These are phyloP conservation scores for Xerocomus potaroensis DNA, from an alignment of 768 basidiomycete species.

Conservation along the genomic window DNA sequence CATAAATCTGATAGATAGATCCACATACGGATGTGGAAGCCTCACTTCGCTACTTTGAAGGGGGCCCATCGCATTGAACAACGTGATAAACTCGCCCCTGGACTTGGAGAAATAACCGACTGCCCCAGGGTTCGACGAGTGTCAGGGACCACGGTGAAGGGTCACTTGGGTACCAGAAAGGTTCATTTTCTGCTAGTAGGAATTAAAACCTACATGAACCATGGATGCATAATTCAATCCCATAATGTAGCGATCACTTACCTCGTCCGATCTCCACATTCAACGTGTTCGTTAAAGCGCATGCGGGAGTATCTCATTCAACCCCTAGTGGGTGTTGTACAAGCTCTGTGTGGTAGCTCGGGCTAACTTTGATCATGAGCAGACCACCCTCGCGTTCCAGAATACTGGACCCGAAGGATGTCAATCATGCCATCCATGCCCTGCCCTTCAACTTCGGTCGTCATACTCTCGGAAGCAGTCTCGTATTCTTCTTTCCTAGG, in stretches of 20 bases:
- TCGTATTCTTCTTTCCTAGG: constrained; percentile 24
- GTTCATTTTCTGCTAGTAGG: too few relatives aligned
- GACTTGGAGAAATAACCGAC: constrained; percentile 73
- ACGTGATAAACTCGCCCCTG: constrained; percentile 62
- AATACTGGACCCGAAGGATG: constrained; percentile 13
- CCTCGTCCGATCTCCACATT: constrained; percentile 50
- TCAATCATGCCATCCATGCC: constrained; percentile 12
- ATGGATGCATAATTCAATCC: constrained; percentile 60
- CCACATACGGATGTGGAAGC: constrained; percentile 56
- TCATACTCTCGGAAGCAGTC: constrained; percentile 26
- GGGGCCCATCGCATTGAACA: constrained; percentile 66
- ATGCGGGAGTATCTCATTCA: too few relatives aligned
- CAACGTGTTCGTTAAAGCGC: constrained; percentile 34
- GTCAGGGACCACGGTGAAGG: constrained; percentile 66
- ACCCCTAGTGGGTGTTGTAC: too few relatives aligned
- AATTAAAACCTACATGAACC: constrained; percentile 48
- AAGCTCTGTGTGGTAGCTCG: constrained; percentile 4
- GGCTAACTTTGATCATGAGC: not conserved
- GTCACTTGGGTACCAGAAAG: constrained; percentile 44
- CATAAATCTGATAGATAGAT: not conserved
- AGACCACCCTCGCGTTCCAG: not conserved
- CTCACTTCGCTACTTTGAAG: constrained; percentile 40
- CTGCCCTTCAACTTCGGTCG: constrained; percentile 12
- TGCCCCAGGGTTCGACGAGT: constrained; percentile 57
- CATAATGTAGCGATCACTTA: constrained; percentile 57